Percentiles rank a stretch among this genome's conserved stretches.
phyloP scores from a whole-genome alignment of 441 rosid species.

The Corymbia calophylla region DNA sequence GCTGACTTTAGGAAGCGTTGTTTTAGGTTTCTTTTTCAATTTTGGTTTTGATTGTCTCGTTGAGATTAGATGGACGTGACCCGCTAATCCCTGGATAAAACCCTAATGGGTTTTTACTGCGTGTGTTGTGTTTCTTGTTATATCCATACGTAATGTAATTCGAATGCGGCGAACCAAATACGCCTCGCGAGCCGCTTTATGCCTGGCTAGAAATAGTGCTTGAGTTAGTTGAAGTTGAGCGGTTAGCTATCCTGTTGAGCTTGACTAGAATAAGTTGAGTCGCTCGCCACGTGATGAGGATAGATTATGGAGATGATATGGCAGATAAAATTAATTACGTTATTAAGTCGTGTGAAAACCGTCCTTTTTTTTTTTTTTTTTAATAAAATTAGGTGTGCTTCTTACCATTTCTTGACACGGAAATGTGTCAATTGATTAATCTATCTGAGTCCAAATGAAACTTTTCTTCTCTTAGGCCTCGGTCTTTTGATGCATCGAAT shows the following conservation, averaged over 20 bases:
- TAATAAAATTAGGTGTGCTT: not conserved
- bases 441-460: not conserved
- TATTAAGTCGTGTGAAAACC: not conserved
- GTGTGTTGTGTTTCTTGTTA: not conserved
- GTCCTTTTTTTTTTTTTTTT: not conserved
- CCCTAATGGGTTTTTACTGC: not conserved
- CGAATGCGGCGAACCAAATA: not conserved
- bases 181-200: not conserved
- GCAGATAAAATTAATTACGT: accelerated
- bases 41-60: not conserved
- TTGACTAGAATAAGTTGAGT: not conserved
- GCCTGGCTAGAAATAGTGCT: not conserved
- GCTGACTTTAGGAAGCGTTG: not conserved
- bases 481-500: not conserved
- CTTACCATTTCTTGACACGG: not conserved
- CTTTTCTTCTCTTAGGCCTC: not conserved
- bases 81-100: not conserved
- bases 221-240: not conserved
- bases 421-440: not conserved
- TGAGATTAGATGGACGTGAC: not conserved
- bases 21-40: not conserved
- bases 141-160: not conserved
- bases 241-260: not conserved
- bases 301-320: not conserved
- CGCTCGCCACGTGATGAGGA: not conserved